Evolutionary conservation across 208 protist species (phyloP).

Genomic region (Endotrypanum monterogeii): DNA sequence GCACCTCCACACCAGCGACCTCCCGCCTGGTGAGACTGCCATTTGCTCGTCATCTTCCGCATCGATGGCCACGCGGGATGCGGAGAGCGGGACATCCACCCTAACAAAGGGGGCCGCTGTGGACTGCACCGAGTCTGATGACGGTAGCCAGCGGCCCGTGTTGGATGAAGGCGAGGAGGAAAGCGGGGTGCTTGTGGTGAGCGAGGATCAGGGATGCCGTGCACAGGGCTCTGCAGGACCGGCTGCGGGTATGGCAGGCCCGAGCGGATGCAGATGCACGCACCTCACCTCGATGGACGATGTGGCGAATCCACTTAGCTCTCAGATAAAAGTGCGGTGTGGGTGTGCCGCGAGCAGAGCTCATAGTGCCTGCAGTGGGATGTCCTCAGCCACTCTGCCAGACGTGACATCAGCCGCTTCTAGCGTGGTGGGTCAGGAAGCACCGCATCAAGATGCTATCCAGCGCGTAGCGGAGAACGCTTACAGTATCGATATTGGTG

Average conservation of each 20-base stretch:
- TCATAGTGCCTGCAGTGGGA: background rate
- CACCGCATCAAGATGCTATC: background rate
- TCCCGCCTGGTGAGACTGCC: background rate
- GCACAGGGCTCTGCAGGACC: background rate
- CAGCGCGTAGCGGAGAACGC: constrained; percentile 19
- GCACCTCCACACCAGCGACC: background rate
- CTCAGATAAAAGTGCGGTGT: too few species aligned
- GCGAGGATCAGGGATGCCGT: background rate
- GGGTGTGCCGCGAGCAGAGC: background rate
- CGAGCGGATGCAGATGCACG: background rate
- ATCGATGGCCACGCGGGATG: background rate
- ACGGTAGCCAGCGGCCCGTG: background rate
- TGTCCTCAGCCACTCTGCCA: background rate
- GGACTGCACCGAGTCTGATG: background rate
- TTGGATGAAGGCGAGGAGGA: background rate
- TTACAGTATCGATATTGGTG: constrained; percentile 17
- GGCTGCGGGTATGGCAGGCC: background rate
- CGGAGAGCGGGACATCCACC: background rate
- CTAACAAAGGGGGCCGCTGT: background rate
- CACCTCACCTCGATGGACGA: background rate
- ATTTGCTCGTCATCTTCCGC: background rate
- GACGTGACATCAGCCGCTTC: background rate
- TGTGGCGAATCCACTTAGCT: too few species aligned
- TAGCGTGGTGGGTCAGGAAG: background rate
- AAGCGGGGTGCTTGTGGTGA: background rate